These are phyloP conservation scores for Gonium pectorale DNA, from an alignment of 139 green algal species.

Conservation along the genomic window DNA sequence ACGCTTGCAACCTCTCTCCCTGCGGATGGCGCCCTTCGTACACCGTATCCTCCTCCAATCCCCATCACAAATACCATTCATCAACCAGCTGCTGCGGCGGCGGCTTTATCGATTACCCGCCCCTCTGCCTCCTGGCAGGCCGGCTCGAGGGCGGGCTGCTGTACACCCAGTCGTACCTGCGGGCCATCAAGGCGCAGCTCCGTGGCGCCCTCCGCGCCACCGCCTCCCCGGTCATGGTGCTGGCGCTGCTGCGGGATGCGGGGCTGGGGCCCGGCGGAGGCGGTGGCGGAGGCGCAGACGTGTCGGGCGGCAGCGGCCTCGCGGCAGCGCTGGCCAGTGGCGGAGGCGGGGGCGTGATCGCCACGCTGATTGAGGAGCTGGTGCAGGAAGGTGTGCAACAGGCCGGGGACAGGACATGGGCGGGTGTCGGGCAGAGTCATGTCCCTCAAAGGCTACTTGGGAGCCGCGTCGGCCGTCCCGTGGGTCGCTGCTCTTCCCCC, in stretches of 20 bases:
- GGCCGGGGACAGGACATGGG: neutral
- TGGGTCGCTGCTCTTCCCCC: no score
- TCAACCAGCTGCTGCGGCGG: no score
- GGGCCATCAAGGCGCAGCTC: constrained; percentile 84
- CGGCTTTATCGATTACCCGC: neutral
- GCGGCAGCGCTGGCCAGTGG: constrained; percentile 44
- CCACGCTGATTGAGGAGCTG: constrained; percentile 64
- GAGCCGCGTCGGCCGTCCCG: no score
- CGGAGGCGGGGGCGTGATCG: constrained; percentile 40
- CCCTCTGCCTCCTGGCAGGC: constrained; percentile 51
- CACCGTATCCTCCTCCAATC: no score
- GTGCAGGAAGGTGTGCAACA: constrained; percentile 52
- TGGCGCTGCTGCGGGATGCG: constrained; percentile 46
- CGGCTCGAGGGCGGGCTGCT: constrained; percentile 83
- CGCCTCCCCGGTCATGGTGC: constrained; percentile 59
- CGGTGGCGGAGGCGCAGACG: constrained; percentile 36
- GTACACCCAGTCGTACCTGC: constrained; percentile 87
- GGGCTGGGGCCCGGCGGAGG: constrained; percentile 15
- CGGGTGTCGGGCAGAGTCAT: neutral
- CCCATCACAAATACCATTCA: no score
- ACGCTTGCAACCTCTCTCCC: no score
- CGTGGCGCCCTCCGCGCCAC: constrained; percentile 84
- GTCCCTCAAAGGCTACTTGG: neutral
- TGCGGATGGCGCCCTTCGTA: no score
- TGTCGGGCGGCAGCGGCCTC: constrained; percentile 29